These are phyloP conservation scores for Gnomoniopsis sp. DNA, from an alignment of 2,329 filamentous ascomycete species.

Conservation along the genomic window DNA sequence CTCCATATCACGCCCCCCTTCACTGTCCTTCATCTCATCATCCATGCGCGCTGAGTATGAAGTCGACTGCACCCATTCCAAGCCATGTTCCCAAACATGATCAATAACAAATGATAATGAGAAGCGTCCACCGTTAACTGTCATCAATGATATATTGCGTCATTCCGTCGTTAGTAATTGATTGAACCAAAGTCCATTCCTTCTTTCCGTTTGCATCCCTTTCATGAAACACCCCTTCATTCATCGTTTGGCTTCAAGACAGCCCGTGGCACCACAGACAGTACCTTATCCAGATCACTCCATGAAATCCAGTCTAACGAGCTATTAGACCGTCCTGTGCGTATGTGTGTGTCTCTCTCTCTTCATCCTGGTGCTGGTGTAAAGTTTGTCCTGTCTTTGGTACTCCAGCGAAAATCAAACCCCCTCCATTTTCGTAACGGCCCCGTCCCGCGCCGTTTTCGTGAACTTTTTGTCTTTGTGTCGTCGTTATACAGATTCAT, in stretches of 20 bases:
- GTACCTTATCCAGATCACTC: slow-evolving; percentile 11
- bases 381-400: slow-evolving; percentile 9
- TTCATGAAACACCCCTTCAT: slow-evolving; percentile 2
- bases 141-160: slow-evolving; percentile 19
- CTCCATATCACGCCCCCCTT: background rate
- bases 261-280: slow-evolving; percentile 5
- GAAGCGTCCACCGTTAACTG: slow-evolving; percentile 16
- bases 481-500: slow-evolving; percentile 17
- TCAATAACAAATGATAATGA: background rate
- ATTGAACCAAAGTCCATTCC: slow-evolving; percentile 8
- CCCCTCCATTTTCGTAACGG: slow-evolving; percentile 9
- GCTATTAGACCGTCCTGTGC: slow-evolving; percentile 5
- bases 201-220: background rate
- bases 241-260: background rate
- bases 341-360: no score
- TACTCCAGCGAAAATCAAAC: slow-evolving; percentile 1
- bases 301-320: background rate
- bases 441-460: slow-evolving; percentile 7
- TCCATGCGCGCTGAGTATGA: background rate
- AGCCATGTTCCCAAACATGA: background rate
- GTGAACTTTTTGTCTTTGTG: slow-evolving; percentile 18
- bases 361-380: background rate
- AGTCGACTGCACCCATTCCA: background rate
- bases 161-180: slow-evolving; percentile 17
- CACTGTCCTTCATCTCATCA: background rate